These are phyloP conservation scores for Corynespora cassiicola DNA, from an alignment of 2,329 filamentous ascomycete species.

Conservation along the genomic window DNA sequence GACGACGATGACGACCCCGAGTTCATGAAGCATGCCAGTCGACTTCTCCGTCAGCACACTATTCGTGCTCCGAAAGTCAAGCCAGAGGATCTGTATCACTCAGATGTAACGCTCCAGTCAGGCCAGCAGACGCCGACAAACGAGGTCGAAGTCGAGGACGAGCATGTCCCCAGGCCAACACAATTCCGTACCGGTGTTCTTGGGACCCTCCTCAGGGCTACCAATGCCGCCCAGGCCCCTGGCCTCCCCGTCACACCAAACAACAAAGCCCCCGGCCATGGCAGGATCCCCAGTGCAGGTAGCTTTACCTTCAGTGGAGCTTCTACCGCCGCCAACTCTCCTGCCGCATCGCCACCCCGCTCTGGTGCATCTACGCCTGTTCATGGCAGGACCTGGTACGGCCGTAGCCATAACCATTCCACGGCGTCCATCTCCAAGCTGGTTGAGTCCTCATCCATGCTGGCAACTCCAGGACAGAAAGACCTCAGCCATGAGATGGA, in stretches of 20 bases:
- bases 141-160: constrained; percentile 60
- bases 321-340: constrained; percentile 44
- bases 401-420: constrained; percentile 42
- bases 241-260: constrained; percentile 12
- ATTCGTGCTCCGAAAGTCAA: constrained; percentile 22
- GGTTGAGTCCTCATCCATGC: constrained; percentile 52
- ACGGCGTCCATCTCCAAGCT: constrained; percentile 51
- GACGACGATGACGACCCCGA: constrained; percentile 37
- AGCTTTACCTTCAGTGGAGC: constrained; percentile 35
- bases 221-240: constrained; percentile 17
- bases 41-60: constrained; percentile 42
- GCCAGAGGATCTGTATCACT: constrained; percentile 40
- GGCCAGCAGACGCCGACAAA: constrained; percentile 57
- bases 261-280: constrained; percentile 20
- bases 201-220: constrained; percentile 69
- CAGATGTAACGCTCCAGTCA: constrained; percentile 43
- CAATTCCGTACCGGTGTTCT: constrained; percentile 78
- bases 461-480: constrained; percentile 49
- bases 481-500: constrained; percentile 51
- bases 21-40: constrained; percentile 50
- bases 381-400: constrained; percentile 44
- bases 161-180: constrained; percentile 70
- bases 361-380: constrained; percentile 52
- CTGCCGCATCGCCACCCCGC: constrained; percentile 47
- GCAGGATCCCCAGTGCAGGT: constrained; percentile 31